Evolutionary conservation across 108 stramenopile genomes (phyloP), one percentile per base, ranked within the genome.

Genomic region (Nannochloropsis salina): DNA sequence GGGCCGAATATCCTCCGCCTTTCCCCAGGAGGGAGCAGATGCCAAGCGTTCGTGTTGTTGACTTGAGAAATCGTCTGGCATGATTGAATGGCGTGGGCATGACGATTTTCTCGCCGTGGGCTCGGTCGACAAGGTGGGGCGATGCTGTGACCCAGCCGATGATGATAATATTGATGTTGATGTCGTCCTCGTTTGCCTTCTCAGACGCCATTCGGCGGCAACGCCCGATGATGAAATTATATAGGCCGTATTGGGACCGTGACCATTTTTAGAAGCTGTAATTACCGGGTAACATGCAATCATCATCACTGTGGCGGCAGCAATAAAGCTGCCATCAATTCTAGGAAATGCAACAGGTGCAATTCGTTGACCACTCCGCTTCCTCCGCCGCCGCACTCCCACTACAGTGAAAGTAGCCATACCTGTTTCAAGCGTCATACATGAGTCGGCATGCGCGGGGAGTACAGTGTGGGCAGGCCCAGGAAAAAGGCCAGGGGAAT

Each of bases 11-110:
- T 74, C 20, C 61, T 74, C 61, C 61, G 61, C 61, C 61, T 74
- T 74, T 15, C 61, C 20, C 61, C 61, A 74, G 61, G 61, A 74
- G n/a, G 61, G 61, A 6, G 61, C 61, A n/a, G 61, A 74, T 15
- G 61, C n/a, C 61, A 74, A 6, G 6, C 61, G 61, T 74, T 74
- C 61, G n/a, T 74, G 61, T 8, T 74, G 61, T 74, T 74, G 61
- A 74, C 61, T n/a, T 74, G 61, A 74, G 61, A n/a, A 74, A 74
- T 74, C 61, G 61, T 74, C 61, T 15, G 61, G 61, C 4, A 74
- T 74, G 61, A 74, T 74, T 15, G 61, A 74, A 3, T 74, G 15
- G 4, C 61, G 61, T n/a, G 31, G 31, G 31, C 31, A 31, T 31
- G 31, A 31, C 31, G 31, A 31, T 31, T 74, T 15, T 74, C 20